Evolutionary conservation across 148 eudicot genomes (phyloP).

Genomic region (Rhododendron henanense): DNA sequence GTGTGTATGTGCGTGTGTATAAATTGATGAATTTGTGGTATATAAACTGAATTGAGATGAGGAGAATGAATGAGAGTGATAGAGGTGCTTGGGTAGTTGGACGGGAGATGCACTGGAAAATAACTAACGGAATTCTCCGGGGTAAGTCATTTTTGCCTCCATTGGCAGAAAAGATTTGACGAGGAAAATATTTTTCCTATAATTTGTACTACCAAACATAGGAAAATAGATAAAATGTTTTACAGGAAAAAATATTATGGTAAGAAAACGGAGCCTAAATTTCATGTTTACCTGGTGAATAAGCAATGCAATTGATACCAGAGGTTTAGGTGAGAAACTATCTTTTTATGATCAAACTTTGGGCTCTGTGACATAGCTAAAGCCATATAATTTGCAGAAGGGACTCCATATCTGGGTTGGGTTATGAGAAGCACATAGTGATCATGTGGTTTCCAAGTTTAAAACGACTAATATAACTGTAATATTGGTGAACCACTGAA

Average conservation of each 20-base stretch:
- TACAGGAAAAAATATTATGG: too few species aligned
- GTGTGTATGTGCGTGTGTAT: too few species aligned
- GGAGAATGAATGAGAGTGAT: neutral
- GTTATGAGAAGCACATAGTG: neutral
- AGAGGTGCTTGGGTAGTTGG: neutral
- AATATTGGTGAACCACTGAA: neutral
- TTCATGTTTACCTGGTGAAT: neutral
- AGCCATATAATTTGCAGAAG: neutral
- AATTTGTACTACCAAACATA: neutral
- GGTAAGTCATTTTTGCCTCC: neutral
- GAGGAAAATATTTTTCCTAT: too few species aligned
- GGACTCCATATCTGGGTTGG: neutral
- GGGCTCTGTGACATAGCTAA: neutral
- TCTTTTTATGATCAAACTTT: neutral
- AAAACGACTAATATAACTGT: neutral
- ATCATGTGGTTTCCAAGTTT: constrained; percentile 2
- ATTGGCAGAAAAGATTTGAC: neutral
- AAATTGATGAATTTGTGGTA: too few species aligned
- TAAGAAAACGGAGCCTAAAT: too few species aligned
- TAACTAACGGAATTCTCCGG: neutral
- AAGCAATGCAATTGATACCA: neutral
- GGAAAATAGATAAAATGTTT: too few species aligned
- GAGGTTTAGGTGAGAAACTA: neutral
- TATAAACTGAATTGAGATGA: neutral
- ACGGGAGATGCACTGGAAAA: neutral